Conservation (phyloP, 2,329 filamentous ascomycete species). For the Neofusicoccum parvum region DNA sequence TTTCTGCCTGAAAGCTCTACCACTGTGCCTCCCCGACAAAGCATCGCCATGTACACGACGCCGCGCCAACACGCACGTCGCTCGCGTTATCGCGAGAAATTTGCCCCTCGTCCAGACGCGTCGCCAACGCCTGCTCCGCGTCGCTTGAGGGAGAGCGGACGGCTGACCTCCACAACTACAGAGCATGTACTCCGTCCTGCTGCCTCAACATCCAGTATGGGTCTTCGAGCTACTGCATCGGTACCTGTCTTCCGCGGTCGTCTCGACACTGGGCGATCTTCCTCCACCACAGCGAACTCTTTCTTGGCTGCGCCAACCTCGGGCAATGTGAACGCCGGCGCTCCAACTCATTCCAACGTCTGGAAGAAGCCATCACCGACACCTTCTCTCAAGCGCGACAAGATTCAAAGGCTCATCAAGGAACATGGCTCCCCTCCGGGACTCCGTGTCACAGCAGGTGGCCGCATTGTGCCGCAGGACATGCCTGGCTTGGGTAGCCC, state of each 20-base stretch:
- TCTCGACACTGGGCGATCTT: background rate
- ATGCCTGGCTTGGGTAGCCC: slow-evolving; percentile 35
- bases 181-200: slow-evolving; percentile 46
- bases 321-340: background rate
- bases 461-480: slow-evolving; percentile 54
- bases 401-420: slow-evolving; percentile 53
- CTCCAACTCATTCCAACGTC: slow-evolving; percentile 1
- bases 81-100: background rate
- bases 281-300: background rate
- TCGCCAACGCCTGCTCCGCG: background rate
- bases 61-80: background rate
- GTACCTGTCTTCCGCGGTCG: background rate
- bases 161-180: slow-evolving; percentile 23
- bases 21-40: background rate
- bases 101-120: background rate
- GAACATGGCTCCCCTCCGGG: slow-evolving; percentile 55
- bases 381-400: slow-evolving; percentile 53
- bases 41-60: background rate
- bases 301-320: background rate
- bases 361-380: slow-evolving; percentile 49
- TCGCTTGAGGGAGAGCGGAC: background rate
- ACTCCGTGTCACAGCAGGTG: slow-evolving; percentile 54
- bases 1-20: background rate
- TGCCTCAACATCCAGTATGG: slow-evolving; percentile 33
- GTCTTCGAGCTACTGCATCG: background rate